Percentiles rank a stretch among this genome's conserved stretches.
phyloP scores from a whole-genome alignment of 2,329 filamentous ascomycete species.

The Exophiala lecanii-corni region DNA sequence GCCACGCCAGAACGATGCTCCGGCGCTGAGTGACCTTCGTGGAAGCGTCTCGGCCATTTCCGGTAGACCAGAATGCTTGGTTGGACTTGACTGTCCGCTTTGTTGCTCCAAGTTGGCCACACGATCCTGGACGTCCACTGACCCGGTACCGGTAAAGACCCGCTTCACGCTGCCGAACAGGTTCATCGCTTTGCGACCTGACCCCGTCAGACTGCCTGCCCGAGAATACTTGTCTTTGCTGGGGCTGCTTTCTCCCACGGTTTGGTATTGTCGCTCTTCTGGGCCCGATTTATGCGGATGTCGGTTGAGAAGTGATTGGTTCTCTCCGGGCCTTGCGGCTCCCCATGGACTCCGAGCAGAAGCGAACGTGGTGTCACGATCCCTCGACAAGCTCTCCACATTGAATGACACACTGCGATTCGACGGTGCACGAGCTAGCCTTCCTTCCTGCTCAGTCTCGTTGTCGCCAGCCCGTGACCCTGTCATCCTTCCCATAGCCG shows the following conservation, averaged over 20 bases:
- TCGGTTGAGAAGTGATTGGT: slow-evolving; percentile 18
- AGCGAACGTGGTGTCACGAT: slow-evolving; percentile 16
- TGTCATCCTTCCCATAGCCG: slow-evolving; percentile 23
- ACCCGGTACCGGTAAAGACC: slow-evolving; percentile 49
- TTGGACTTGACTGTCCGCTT: slow-evolving; percentile 20
- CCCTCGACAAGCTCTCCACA: slow-evolving; percentile 7
- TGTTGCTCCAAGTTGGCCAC: slow-evolving; percentile 17
- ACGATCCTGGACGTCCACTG: slow-evolving; percentile 29
- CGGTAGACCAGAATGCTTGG: slow-evolving; percentile 14
- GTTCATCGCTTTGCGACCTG: slow-evolving; percentile 56
- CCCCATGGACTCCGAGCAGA: slow-evolving; percentile 15
- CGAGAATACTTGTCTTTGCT: slow-evolving; percentile 31
- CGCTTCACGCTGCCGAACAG: slow-evolving; percentile 67
- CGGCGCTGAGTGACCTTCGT: slow-evolving; percentile 45
- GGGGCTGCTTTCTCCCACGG: slow-evolving; percentile 18
- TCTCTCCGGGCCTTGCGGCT: slow-evolving; percentile 12
- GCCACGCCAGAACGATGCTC: slow-evolving; percentile 43
- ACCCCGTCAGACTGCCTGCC: slow-evolving; percentile 53
- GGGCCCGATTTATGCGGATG: slow-evolving; percentile 12
- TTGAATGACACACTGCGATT: slow-evolving; percentile 26
- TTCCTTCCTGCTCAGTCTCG: slow-evolving; percentile 1
- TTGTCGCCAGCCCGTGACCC: slow-evolving; percentile 5
- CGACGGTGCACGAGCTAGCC: slow-evolving; percentile 18
- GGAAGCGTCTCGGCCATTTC: slow-evolving; percentile 30
- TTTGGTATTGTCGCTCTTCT: slow-evolving; percentile 16